Evolutionary conservation across 202 grass and related monocot species (phyloP), one percentile per base, ranked within the genome.

Genomic region (Cymbopogon flexuosus): DNA sequence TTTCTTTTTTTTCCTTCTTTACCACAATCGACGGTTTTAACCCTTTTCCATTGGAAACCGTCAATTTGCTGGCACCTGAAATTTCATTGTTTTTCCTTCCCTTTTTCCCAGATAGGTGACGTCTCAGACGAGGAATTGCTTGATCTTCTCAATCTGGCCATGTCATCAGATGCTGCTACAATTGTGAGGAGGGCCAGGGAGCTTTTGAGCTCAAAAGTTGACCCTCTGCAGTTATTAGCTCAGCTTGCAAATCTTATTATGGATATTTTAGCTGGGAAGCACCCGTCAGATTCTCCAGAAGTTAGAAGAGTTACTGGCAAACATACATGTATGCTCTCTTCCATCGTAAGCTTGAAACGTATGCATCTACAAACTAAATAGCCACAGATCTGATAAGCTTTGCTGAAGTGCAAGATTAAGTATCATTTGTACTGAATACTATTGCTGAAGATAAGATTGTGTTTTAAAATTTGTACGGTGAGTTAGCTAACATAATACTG

Each of bases 241-340:
- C 94, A 93, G 85, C 90, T 98, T 41, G 90, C 90, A 67, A 93
- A 86, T 82, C 76, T 93, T 73, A 94, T 98, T 78, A 94, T 94
- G 90, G 86, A 94, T 82, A 65, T 94, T 79, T 83, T 98, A 86
- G 86, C 92, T 80, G 78, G 76, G 23, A 94, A 89, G 64, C 78
- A 77, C 64, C 81, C 43, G 4, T 75, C 80, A 46, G 82, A 74
- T 30, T 62, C 79, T 73, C 52, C 84, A 59, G 82, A 89, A 91
- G 68, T 81, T 42, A 76, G 84, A 77, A 74, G 81, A 78, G 57
- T 70, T 75, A 66, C 46, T 41, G 72, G 56, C 41, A 62, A 74
- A 74, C 66, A 80, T 57, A 71, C 75, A 73, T 73, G 91, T 87
- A 82, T 59, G 76, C 47, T 16, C 21, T 29, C 64, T 36, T 84